Base-by-base conservation (phyloP, 306 rosid genomes). In the Cicer arietinum region DNA sequence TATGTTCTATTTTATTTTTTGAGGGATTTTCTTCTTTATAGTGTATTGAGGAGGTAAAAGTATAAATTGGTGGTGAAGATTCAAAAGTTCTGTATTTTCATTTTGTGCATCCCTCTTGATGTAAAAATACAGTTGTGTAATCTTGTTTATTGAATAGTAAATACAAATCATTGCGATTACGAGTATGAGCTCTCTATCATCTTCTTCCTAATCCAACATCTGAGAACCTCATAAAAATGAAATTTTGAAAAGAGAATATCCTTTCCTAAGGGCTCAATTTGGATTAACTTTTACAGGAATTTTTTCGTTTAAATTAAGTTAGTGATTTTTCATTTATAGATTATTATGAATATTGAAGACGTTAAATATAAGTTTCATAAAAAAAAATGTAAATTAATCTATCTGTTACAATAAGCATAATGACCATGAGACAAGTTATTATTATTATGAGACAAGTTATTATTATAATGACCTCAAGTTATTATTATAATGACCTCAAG, bases 121-220 rank as follows among this genome's bases (percentile, higher is more conserved):
- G 85, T 85, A 78, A 74, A 69, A 71, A 17, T 74, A 51, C 86
- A 69, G 77, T 73, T 75, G 7, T 70, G 76, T 78, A 69, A 74
- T 64, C 54, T 84, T 77, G 22, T 80, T 77, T 79, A 56, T 71
- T 64, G 54, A 62, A 69, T 70, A 48, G 76, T 63, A 70, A 78
- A 75, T 78, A 40, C 83, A 22, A 58, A 68, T 74, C 79, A 70
- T 78, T 80, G 72, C 35, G 76, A 39, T 78, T 45, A 77, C 46
- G 51, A 42, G 8, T 10, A 48, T 44, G 18, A 46, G 50, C 64
- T 67, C 25, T 40, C 20, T 3, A 25, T 37, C 44, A 12, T 4
- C 57, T 67, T 20, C 13, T 18, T 17, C 20, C 25, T 41, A 9
- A 13, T 45, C 63, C 39, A 62, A 42, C 14, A 10, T 39, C 2